Percentiles rank a stretch among this genome's conserved stretches.
These are phyloP conservation scores for Chimonanthus praecox DNA, from an alignment of 164 flowering plant genomes.

Conservation along the genomic window DNA sequence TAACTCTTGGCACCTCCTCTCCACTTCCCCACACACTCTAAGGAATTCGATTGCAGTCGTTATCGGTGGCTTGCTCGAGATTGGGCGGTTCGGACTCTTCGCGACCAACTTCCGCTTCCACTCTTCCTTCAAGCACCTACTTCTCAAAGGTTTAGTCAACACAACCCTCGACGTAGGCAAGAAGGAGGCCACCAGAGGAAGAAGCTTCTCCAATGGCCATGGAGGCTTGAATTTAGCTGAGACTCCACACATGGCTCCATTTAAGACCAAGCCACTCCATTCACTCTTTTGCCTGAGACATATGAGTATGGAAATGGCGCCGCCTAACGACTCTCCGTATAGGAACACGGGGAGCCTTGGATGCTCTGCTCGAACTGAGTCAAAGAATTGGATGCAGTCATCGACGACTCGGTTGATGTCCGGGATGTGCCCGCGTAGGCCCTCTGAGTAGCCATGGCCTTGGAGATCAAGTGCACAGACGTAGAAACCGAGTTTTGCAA, in stretches of 20 bases:
- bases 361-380: slow-evolving; percentile 10
- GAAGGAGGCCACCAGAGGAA: slow-evolving; percentile 28
- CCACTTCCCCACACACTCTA: slow-evolving; percentile 23
- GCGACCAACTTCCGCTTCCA: slow-evolving; percentile 15
- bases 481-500: slow-evolving; percentile 31
- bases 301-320: slow-evolving; percentile 29
- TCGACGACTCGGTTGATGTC: slow-evolving; percentile 18
- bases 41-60: slow-evolving; percentile 20
- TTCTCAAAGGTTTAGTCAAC: slow-evolving; percentile 5
- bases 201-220: slow-evolving; percentile 36
- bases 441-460: slow-evolving; percentile 48
- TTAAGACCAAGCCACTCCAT: slow-evolving; percentile 40
- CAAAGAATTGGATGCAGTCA: slow-evolving; percentile 36
- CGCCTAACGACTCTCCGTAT: slow-evolving; percentile 44
- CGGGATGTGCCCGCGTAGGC: slow-evolving; percentile 35
- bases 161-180: slow-evolving; percentile 24
- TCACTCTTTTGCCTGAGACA: slow-evolving; percentile 19
- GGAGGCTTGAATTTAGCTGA: slow-evolving; percentile 28
- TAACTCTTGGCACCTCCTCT: slow-evolving; percentile 26
- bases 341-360: slow-evolving; percentile 30
- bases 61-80: slow-evolving; percentile 13
- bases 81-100: slow-evolving; percentile 4
- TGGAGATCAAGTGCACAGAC: slow-evolving; percentile 41
- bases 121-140: slow-evolving; percentile 16
- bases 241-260: slow-evolving; percentile 43